These are phyloP conservation scores for Blastobotrys terrestris DNA, from an alignment of 805 yeast genomes.

Conservation along the genomic window DNA sequence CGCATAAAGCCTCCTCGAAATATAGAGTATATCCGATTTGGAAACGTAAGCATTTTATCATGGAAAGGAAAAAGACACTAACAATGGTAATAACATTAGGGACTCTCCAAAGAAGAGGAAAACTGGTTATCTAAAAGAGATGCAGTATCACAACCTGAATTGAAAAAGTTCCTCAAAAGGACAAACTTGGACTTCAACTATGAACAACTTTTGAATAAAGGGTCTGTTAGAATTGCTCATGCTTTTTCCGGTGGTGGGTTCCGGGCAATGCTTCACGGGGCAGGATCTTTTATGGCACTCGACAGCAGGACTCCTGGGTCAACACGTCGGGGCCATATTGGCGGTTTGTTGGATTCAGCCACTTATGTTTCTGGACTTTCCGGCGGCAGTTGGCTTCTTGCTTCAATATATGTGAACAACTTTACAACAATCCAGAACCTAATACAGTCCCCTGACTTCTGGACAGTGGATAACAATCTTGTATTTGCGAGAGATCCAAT, in stretches of 20 bases:
- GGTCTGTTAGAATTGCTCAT: conserved; percentile 33
- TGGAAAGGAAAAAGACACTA: conserved; percentile 57
- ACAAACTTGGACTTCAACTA: conserved; percentile 60
- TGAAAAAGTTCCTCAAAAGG: conserved; percentile 68
- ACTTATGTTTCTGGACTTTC: conserved; percentile 70
- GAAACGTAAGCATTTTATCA: conserved; percentile 54
- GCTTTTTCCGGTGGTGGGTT: conserved; percentile 89
- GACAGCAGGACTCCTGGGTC: conserved; percentile 61
- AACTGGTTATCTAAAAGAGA: conserved; percentile 43
- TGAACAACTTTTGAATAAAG: conserved; percentile 61
- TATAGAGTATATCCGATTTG: conserved; percentile 8
- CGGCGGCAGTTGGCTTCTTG: conserved; percentile 79
- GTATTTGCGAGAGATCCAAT: conserved; percentile 30
- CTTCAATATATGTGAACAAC: conserved; percentile 58
- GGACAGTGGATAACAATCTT: conserved; percentile 63
- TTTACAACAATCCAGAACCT: conserved; percentile 65
- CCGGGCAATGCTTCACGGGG: conserved; percentile 79
- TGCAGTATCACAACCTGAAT: conserved; percentile 63
- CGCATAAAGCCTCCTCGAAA: conserved; percentile 34
- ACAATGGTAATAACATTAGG: conserved; percentile 27
- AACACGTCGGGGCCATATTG: conserved; percentile 53
- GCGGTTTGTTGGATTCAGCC: conserved; percentile 64
- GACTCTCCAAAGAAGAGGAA: conserved; percentile 41
- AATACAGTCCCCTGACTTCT: conserved; percentile 40
- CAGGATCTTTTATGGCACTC: conserved; percentile 73